Conservation (phyloP, 768 basidiomycete genomes). For the Podaxis sp. region DNA sequence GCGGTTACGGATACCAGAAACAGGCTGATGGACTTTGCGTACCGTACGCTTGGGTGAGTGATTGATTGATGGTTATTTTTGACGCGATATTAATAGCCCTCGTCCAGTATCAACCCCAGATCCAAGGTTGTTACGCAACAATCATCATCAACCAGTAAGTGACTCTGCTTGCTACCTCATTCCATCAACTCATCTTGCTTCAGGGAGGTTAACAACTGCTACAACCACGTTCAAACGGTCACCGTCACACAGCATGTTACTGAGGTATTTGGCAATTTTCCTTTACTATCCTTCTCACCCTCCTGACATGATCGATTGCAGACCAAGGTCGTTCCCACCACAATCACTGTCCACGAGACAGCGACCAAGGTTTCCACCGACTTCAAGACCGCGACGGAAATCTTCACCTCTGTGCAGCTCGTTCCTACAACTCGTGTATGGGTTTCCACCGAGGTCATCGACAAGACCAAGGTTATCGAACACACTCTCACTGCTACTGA, state of each 20-base stretch:
- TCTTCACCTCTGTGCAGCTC: constrained; percentile 51
- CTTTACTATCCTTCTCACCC: neutral
- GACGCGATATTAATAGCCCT: constrained; percentile 6
- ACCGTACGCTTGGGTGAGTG: constrained; percentile 56
- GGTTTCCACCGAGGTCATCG: constrained; percentile 64
- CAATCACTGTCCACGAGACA: constrained; percentile 39
- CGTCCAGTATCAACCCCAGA: constrained; percentile 33
- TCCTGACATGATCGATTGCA: constrained; percentile 8
- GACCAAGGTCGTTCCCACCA: constrained; percentile 40
- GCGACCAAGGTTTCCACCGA: constrained; percentile 41
- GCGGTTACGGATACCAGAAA: constrained; percentile 71
- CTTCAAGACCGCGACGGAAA: constrained; percentile 37
- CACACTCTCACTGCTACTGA: constrained; percentile 64
- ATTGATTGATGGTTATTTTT: neutral
- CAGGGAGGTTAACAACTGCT: constrained; percentile 17
- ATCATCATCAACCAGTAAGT: constrained; percentile 53
- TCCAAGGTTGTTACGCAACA: constrained; percentile 59
- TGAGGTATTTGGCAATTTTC: constrained; percentile 25
- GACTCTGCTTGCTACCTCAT: constrained; percentile 5
- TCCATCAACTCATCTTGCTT: constrained; percentile 10
- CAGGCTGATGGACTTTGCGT: constrained; percentile 53
- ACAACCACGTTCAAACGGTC: constrained; percentile 20
- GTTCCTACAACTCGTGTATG: constrained; percentile 65
- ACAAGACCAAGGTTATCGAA: constrained; percentile 53
- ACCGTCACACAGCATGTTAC: constrained; percentile 34